phyloP scores from a whole-genome alignment of 306 rosid genomes.

The Clitoria ternatea region DNA sequence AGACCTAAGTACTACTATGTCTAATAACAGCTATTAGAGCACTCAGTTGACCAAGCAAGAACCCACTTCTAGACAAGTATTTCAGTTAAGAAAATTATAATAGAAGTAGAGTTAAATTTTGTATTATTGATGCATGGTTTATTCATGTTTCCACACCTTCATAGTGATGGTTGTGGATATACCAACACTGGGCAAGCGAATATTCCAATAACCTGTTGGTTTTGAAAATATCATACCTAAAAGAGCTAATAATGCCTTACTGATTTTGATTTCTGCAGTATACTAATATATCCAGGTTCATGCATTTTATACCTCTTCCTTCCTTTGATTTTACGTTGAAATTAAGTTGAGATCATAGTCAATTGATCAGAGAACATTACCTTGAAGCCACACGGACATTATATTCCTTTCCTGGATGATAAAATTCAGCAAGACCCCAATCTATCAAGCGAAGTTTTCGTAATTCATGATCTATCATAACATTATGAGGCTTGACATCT shows the following conservation, averaged over 20 bases:
- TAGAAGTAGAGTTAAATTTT: neutral
- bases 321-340: neutral
- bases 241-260: neutral
- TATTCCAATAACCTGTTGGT: neutral
- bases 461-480: conserved; percentile 87
- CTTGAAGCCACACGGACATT: conserved; percentile 92
- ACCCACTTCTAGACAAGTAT: neutral
- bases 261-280: neutral
- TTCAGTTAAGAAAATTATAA: neutral
- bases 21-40: neutral
- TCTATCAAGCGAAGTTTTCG: conserved; percentile 90
- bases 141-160: conserved; percentile 13
- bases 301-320: conserved; percentile 1
- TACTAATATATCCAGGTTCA: neutral
- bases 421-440: conserved; percentile 93
- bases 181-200: neutral
- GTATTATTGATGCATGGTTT: neutral
- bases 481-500: conserved; percentile 92
- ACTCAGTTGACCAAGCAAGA: neutral
- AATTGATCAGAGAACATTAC: conserved; percentile 29
- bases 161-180: neutral
- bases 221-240: neutral
- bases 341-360: neutral
- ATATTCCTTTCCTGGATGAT: conserved; percentile 88
- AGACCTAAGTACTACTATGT: neutral